Evolutionary conservation across 768 basidiomycete species (phyloP).

Genomic region (Podaxis sp.): DNA sequence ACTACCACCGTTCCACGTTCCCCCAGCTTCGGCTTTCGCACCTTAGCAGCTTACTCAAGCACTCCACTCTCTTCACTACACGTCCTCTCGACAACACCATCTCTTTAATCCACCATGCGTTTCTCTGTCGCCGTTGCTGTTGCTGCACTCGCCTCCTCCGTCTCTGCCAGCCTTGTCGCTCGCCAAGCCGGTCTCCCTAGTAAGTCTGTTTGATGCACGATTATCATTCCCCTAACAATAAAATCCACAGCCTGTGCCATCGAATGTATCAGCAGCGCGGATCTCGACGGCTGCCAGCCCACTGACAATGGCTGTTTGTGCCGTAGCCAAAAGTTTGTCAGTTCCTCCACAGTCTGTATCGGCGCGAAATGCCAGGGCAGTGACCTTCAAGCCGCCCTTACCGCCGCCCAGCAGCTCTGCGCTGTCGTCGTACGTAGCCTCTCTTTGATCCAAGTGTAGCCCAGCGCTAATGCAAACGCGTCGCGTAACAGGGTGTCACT

Average conservation of each 20-base stretch:
- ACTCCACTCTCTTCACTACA: constrained; percentile 22
- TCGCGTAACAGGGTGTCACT: constrained; percentile 48
- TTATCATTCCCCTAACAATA: neutral
- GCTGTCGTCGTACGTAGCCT: constrained; percentile 44
- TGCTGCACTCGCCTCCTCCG: constrained; percentile 40
- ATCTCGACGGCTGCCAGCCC: constrained; percentile 43
- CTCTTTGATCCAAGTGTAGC: neutral
- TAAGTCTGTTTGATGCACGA: constrained; percentile 22
- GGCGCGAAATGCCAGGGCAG: constrained; percentile 39
- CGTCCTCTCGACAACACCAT: constrained; percentile 21
- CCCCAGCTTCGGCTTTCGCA: constrained; percentile 19
- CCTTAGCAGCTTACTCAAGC: constrained; percentile 20
- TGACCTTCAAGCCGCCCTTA: constrained; percentile 46
- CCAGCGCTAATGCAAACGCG: constrained; percentile 1
- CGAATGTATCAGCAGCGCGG: constrained; percentile 45
- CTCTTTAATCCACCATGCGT: constrained; percentile 44
- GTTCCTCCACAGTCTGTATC: constrained; percentile 49
- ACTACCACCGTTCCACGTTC: neutral
- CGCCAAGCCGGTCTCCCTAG: constrained; percentile 38
- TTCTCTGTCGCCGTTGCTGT: constrained; percentile 43
- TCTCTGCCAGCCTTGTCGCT: constrained; percentile 34
- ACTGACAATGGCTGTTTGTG: constrained; percentile 64
- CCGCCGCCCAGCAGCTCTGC: constrained; percentile 43
- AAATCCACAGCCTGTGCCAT: constrained; percentile 48
- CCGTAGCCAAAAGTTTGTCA: constrained; percentile 44